Evolutionary conservation across 352 stramenopile species (phyloP), one percentile per base, ranked within the genome.

Genomic region (Nothophytophthora sp.): DNA sequence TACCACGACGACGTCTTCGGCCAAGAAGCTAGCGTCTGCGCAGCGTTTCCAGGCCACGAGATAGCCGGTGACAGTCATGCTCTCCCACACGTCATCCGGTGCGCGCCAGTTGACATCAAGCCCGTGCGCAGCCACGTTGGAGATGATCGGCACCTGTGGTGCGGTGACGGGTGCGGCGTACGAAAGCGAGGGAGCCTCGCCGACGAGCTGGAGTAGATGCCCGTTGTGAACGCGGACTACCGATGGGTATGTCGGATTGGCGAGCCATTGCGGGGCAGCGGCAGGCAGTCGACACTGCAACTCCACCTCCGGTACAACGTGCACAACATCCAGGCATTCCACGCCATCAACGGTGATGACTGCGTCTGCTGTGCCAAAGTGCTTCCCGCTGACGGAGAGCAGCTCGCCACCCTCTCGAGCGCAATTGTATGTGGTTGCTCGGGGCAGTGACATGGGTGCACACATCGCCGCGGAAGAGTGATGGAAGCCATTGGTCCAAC

Each of bases 61-160:
- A 53, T 97, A 97, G 4, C 89, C 89, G 2, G 90, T 97, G 44
- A 86, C 73, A 4, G 83, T 86, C 69, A 96, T 85, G 20, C 63
- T 67, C 11, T 87, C 72, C 80, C 76, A 96, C 9, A 89, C 41
- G 49, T 76, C 63, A n/a, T 23, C 47, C 6, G 80, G 74, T 13
- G 83, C 43, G 3, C 52, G n/a, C 88, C 89, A 98, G 27, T 83
- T 88, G 18, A 96, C 63, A 51, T 97, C 89, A 20, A 97, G 37
- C 20, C 71, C 73, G 22, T 81, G 67, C 0, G 86, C 61, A 8
- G 80, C 88, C 15, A 96, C 55, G 53, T 98, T 97, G 2, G 80
- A 87, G 15, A 92, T 48, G 5, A 59, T 38, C 15, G 87, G 73
- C 15, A 41, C 41, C 3, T 57, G 43, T 10, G 63, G 60, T 29